Evolutionary conservation across 192 early-diverging fungal species (phyloP), one percentile per base, ranked within the genome.

Genomic region (Rhizoclosmatium sp.): DNA sequence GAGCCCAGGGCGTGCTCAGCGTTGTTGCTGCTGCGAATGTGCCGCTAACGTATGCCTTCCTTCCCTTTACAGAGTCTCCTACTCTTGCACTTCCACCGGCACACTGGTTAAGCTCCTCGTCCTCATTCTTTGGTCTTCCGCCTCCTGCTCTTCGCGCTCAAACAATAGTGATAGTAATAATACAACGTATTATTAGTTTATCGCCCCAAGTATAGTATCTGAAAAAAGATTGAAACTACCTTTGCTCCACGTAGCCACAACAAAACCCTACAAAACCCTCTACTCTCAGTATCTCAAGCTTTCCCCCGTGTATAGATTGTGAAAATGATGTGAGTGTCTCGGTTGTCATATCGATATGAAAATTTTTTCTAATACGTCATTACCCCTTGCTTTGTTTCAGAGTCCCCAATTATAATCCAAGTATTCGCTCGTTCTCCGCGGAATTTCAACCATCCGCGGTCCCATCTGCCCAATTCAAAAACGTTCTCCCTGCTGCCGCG

Each of bases 81-180:
- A 21, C 23, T 67, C 71, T 10, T 14, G 3, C 2, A 2, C 69
- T 56, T 40, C 46, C 16, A 69, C 47, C 76, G 76, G 39, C 76
- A 72, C 80, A 81, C 80, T 81, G 80, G 76, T 76, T 61, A 81
- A 78, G 77, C 44, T 40, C 23, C 71, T 81, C 49, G 71, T 81
- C 69, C 71, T 75, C 54, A 42, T 81, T 70, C 80, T 81, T 81
- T 81, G 80, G 80, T 81, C 75, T 42, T 81, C 80, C 48, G 73
- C 80, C 47, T 69, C 70, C 71, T 81, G 80, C 69, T 48, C 77
- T 0, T 78, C 80, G 78, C 58, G 75, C 64, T 81, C 80, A 39
- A 79, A 78, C 39, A 59, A 67, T 68, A 70, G 66, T 61, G 77
- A 70, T 47, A 61, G 71, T 68, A 69, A 67, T 77, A 54, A 67